These are phyloP conservation scores for Avena atlantica DNA, from an alignment of 176 grass and related monocot genomes.

Conservation along the genomic window DNA sequence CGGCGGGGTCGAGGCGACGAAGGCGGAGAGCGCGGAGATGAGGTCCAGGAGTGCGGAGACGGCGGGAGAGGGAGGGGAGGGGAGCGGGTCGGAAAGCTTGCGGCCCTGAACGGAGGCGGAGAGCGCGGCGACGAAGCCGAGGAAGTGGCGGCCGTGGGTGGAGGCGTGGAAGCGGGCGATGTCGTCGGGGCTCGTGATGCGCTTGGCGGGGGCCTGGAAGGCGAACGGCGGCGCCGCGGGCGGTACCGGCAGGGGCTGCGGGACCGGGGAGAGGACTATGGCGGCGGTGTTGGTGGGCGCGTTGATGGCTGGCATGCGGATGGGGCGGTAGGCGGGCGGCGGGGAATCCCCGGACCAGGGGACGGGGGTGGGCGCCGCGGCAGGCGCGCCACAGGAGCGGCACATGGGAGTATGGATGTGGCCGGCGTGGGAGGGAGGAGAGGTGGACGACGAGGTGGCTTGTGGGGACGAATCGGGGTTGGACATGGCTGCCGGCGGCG, in stretches of 20 bases:
- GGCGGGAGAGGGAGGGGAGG: conserved; percentile 49
- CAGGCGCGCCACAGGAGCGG: conserved; percentile 55
- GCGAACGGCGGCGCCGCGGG: conserved; percentile 51
- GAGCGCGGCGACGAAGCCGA: conserved; percentile 81
- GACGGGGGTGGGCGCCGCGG: conserved; percentile 44
- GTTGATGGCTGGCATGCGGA: conserved; percentile 81
- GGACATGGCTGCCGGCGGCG: conserved; percentile 53
- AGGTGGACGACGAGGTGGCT: conserved; percentile 14
- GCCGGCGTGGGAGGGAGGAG: conserved; percentile 26
- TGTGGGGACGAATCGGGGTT: conserved; percentile 42
- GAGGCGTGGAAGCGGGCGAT: conserved; percentile 70
- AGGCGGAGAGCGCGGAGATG: conserved; percentile 54
- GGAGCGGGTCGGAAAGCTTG: conserved; percentile 81
- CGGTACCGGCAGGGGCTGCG: conserved; percentile 66
- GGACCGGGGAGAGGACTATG: conserved; percentile 80
- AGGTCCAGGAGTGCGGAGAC: conserved; percentile 63
- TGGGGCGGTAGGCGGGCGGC: conserved; percentile 97
- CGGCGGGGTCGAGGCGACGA: conserved; percentile 69
- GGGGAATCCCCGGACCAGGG: conserved; percentile 69
- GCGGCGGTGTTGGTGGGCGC: conserved; percentile 77
- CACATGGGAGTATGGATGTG: conserved; percentile 44
- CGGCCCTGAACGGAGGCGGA: conserved; percentile 71
- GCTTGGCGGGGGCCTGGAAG: conserved; percentile 65
- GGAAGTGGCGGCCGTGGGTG: conserved; percentile 71
- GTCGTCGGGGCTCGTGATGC: conserved; percentile 68